Evolutionary conservation across 208 protist species (phyloP).

Genomic region (Phytomonas francai): DNA sequence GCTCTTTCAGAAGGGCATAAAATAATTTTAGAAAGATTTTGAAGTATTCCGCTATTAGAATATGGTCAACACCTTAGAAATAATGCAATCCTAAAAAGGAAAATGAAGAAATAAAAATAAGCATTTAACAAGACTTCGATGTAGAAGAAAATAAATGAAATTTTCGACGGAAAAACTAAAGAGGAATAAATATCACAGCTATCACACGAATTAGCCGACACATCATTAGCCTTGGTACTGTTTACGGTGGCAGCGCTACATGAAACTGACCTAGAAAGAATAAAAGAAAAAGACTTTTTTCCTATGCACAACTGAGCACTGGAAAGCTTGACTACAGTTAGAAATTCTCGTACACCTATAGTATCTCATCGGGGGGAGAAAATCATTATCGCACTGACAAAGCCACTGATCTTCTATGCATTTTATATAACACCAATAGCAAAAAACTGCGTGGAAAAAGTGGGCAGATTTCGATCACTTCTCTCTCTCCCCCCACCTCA

Average conservation of each 20-base stretch:
- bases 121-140: neutral
- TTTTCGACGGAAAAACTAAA: neutral
- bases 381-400: neutral
- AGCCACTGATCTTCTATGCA: neutral
- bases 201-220: neutral
- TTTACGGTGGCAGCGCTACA: neutral
- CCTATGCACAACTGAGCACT: neutral
- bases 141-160: neutral
- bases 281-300: neutral
- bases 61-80: neutral
- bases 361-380: neutral
- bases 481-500: neutral
- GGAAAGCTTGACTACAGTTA: neutral
- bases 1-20: neutral
- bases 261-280: neutral
- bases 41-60: neutral
- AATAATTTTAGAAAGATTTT: neutral
- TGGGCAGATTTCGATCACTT: neutral
- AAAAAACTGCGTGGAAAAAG: neutral
- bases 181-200: neutral
- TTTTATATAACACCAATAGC: neutral
- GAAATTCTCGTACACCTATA: neutral
- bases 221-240: neutral
- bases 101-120: neutral
- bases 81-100: neutral